Evolutionary conservation across 164 flowering plant species (phyloP), one percentile per base, ranked within the genome.

Genomic region (Saururus chinensis): DNA sequence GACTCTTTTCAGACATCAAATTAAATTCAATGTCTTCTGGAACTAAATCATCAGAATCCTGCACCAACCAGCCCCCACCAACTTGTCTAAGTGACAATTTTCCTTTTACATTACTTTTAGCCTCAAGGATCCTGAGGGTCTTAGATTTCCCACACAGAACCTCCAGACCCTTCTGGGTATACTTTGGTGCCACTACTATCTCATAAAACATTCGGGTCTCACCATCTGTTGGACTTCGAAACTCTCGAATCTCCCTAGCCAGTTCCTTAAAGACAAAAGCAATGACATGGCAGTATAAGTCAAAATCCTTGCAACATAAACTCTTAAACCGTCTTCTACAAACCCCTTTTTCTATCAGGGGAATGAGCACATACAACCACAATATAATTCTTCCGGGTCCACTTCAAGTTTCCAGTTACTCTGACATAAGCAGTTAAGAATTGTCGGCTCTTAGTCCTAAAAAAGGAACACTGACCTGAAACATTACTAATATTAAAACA

Each of bases 161-260:
- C 71, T 95, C 96, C 65, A 91, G 99, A 59, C 96, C 99, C 68
- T 77, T 84, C 58, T 80, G 40, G 9, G 96, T 63, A 59, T 95
- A 91, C 68, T 76, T 83, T n/a, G 99, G 97, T 59, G 97, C 99
- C 67, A 95, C 87, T 67, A 89, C 99, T 49, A 95, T 95, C 80
- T 95, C 97, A 79, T 95, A 95, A 70, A 91, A 95, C 99, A 95
- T 95, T 55, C 99, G 74, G 64, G 96, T 91, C 74, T 91, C 93
- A 59, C 97, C 97, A 76, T 91, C 97, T 22, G 90, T 86, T 61
- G 99, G 99, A 71, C 99, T 95, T 79, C 99, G 82, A 53, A 80
- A 95, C 70, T 91, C 99, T 53, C 99, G 76, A 56, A 95, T 82
- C 66, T 95, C 99, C 75, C 75, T 91, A 0, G 99, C 96, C 57